A percentile compares a stretch with the other conserved stretches of the same genome.
phyloP scores from a whole-genome alignment of 768 basidiomycete genomes.

The Lentinula boryana region DNA sequence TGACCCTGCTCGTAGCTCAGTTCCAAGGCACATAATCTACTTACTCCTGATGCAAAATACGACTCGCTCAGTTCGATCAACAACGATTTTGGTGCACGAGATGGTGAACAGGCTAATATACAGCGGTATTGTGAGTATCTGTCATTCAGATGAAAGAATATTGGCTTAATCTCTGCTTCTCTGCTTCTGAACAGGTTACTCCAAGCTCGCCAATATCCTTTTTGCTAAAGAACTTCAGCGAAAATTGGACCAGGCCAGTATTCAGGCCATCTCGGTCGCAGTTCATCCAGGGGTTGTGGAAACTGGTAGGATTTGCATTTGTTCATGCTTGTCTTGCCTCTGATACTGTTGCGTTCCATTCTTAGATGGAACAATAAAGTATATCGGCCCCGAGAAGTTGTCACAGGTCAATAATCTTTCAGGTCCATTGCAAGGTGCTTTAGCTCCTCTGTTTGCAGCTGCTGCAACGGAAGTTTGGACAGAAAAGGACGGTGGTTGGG shows the following conservation, averaged over 20 bases:
- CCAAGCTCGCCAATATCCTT: slow-evolving; percentile 48
- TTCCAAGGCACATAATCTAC: background rate
- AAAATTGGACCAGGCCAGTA: slow-evolving; percentile 28
- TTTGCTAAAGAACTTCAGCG: slow-evolving; percentile 46
- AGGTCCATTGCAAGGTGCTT: slow-evolving; percentile 24
- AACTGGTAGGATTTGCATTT: slow-evolving; percentile 22
- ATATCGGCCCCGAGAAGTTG: background rate
- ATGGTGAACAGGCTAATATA: background rate
- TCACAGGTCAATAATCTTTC: slow-evolving; percentile 8
- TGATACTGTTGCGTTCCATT: too few species aligned
- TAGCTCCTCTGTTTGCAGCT: slow-evolving; percentile 32
- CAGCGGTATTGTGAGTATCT: background rate
- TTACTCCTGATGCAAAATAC: background rate
- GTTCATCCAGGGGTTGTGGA: slow-evolving; percentile 36
- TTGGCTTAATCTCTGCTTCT: background rate
- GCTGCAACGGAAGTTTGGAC: slow-evolving; percentile 27
- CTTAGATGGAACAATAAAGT: background rate
- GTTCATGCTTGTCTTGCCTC: slow-evolving; percentile 12
- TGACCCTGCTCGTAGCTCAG: background rate
- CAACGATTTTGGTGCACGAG: background rate
- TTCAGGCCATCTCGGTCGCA: slow-evolving; percentile 30
- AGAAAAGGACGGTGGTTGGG: slow-evolving; percentile 15
- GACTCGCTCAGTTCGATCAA: background rate
- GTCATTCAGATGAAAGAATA: background rate
- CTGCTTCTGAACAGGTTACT: slow-evolving; percentile 25